Percentiles rank a stretch among this genome's conserved stretches.
Conservation (phyloP, 2,329 filamentous ascomycete genomes). For the Pezicula rhizophila region DNA sequence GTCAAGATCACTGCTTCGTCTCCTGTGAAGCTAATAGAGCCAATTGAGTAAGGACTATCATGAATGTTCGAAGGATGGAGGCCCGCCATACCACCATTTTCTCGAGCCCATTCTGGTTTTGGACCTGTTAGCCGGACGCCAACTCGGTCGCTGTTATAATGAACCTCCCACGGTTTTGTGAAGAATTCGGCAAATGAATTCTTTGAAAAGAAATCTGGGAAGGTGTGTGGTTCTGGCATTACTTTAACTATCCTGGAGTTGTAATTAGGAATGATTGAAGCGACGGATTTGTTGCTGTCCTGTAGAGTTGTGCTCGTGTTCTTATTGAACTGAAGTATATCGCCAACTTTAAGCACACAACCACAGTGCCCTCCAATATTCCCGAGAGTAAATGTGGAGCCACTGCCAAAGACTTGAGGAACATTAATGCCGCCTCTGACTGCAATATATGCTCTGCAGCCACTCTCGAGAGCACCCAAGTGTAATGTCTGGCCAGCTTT, state of each 20-base stretch:
- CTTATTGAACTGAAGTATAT: constrained; percentile 23
- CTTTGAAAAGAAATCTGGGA: constrained; percentile 22
- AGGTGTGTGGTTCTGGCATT: constrained; percentile 19
- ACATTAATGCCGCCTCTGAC: constrained; percentile 43
- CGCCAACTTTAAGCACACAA: constrained; percentile 26
- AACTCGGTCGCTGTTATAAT: constrained; percentile 52
- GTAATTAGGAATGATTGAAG: background rate
- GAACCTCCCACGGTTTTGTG: constrained; percentile 49
- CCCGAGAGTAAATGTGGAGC: constrained; percentile 28
- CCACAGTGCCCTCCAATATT: constrained; percentile 30
- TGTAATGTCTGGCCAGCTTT: constrained; percentile 43
- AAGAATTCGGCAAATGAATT: constrained; percentile 52
- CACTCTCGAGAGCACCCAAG: constrained; percentile 45
- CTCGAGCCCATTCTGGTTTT: constrained; percentile 49
- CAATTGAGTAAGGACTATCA: constrained; percentile 50
- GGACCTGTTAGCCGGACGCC: constrained; percentile 55
- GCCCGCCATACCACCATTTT: constrained; percentile 55
- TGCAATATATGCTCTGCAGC: constrained; percentile 51
- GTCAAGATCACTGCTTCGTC: constrained; percentile 54
- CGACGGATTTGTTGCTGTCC: background rate
- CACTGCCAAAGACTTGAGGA: constrained; percentile 29
- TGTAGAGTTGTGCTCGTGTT: background rate
- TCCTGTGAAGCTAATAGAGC: constrained; percentile 53
- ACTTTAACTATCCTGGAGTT: background rate
- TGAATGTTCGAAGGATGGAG: constrained; percentile 53